These are phyloP conservation scores for Clathrus columnatus DNA, from an alignment of 768 basidiomycete species.

Conservation along the genomic window DNA sequence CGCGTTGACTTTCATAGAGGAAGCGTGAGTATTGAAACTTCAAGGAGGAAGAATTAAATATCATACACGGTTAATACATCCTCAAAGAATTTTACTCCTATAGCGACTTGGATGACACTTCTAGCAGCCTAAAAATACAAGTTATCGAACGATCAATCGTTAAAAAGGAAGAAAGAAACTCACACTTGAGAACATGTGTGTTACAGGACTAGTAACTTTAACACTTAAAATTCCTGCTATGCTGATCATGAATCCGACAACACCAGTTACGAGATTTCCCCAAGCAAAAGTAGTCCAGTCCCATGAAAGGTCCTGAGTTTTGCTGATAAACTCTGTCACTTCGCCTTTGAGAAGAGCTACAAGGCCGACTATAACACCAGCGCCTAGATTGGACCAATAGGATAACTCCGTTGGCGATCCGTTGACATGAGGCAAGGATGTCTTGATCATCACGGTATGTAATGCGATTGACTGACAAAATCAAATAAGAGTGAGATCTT, in stretches of 20 bases:
- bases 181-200: slow-evolving; percentile 34
- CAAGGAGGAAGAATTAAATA: background rate
- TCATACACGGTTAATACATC: slow-evolving; percentile 26
- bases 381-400: slow-evolving; percentile 33
- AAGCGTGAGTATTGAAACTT: background rate
- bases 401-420: slow-evolving; percentile 32
- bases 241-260: slow-evolving; percentile 37
- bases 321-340: slow-evolving; percentile 1
- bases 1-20: slow-evolving; percentile 43
- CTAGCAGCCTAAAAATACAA: slow-evolving; percentile 23
- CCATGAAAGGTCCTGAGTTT: slow-evolving; percentile 17
- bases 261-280: slow-evolving; percentile 24
- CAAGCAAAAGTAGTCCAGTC: slow-evolving; percentile 11
- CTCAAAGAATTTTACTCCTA: slow-evolving; percentile 32
- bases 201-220: slow-evolving; percentile 39
- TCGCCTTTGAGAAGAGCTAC: slow-evolving; percentile 33
- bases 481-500: background rate
- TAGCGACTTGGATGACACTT: slow-evolving; percentile 35
- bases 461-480: slow-evolving; percentile 33
- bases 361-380: slow-evolving; percentile 27
- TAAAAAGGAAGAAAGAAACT: background rate
- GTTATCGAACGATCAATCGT: background rate
- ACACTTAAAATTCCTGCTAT: slow-evolving; percentile 36
- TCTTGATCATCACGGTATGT: slow-evolving; percentile 38
- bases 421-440: slow-evolving; percentile 27